Percentiles rank a stretch among this genome's conserved stretches.
Conservation (phyloP, 164 flowering plant species). For the Dillenia suffruticosa region DNA sequence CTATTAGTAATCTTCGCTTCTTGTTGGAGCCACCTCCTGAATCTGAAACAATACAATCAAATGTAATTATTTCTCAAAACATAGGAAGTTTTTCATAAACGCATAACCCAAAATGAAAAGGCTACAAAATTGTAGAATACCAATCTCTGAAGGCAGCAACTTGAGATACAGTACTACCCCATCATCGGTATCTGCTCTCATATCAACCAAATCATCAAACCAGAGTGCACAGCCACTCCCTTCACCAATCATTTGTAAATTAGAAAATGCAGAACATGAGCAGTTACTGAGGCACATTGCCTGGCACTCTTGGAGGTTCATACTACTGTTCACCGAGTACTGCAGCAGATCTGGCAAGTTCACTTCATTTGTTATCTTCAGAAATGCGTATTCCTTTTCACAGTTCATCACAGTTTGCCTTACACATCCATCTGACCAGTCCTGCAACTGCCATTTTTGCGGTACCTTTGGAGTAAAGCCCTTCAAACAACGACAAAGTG, state of each 20-base stretch:
- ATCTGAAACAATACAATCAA: too few relatives aligned
- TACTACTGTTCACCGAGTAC: constrained; percentile 4
- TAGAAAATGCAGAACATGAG: constrained; percentile 23
- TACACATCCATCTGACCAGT: constrained; percentile 39
- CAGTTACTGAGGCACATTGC: constrained; percentile 18
- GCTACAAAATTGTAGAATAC: background rate
- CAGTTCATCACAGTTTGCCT: constrained; percentile 28
- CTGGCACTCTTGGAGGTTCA: constrained; percentile 17
- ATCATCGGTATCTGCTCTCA: background rate
- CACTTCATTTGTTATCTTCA: background rate
- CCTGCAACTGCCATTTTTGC: constrained; percentile 17
- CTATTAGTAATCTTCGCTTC: too few relatives aligned
- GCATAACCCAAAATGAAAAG: too few relatives aligned
- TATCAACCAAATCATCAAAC: constrained; percentile 24
- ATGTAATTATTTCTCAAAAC: too few relatives aligned
- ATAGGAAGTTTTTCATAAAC: too few relatives aligned
- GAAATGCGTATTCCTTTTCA: constrained; percentile 22
- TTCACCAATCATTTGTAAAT: background rate
- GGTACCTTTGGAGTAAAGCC: constrained; percentile 37
- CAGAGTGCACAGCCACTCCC: constrained; percentile 27
- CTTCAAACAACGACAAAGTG: constrained; percentile 30
- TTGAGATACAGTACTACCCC: constrained; percentile 25
- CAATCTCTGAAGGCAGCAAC: constrained; percentile 23
- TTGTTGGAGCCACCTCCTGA: too few relatives aligned
- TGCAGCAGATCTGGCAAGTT: constrained; percentile 17